These are phyloP conservation scores for Malus hybrid DNA, from an alignment of 331 rosid species.

Conservation along the genomic window DNA sequence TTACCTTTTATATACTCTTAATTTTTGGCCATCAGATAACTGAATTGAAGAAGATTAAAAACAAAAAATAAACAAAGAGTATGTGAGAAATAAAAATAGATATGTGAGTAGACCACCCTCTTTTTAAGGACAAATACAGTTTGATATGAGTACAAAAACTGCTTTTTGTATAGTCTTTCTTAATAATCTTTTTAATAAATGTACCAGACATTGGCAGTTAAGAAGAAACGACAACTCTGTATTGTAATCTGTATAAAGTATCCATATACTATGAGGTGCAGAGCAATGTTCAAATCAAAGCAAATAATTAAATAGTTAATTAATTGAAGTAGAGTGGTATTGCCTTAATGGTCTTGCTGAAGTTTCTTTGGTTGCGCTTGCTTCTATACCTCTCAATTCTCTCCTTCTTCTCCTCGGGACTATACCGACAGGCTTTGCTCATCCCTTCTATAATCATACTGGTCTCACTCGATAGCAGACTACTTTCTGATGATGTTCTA, in stretches of 20 bases:
- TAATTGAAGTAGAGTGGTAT: neutral
- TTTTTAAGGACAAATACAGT: neutral
- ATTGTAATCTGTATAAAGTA: too few relatives aligned
- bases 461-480: conserved; percentile 66
- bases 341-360: conserved; percentile 91
- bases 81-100: too few relatives aligned
- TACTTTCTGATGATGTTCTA: conserved; percentile 40
- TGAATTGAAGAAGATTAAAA: too few relatives aligned
- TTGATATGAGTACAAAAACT: neutral
- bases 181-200: too few relatives aligned
- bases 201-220: neutral
- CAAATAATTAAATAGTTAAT: neutral
- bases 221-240: too few relatives aligned
- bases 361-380: conserved; percentile 83
- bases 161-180: neutral
- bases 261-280: neutral
- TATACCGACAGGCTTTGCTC: conserved; percentile 70
- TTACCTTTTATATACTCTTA: too few relatives aligned
- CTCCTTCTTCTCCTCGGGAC: conserved; percentile 80
- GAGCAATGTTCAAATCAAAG: neutral
- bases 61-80: too few relatives aligned
- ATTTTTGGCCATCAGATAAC: too few relatives aligned
- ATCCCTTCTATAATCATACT: conserved; percentile 81
- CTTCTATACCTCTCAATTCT: conserved; percentile 77
- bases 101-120: too few relatives aligned